These are phyloP conservation scores for Podospora fimiseda DNA, from an alignment of 495 filamentous ascomycete species.

Conservation along the genomic window DNA sequence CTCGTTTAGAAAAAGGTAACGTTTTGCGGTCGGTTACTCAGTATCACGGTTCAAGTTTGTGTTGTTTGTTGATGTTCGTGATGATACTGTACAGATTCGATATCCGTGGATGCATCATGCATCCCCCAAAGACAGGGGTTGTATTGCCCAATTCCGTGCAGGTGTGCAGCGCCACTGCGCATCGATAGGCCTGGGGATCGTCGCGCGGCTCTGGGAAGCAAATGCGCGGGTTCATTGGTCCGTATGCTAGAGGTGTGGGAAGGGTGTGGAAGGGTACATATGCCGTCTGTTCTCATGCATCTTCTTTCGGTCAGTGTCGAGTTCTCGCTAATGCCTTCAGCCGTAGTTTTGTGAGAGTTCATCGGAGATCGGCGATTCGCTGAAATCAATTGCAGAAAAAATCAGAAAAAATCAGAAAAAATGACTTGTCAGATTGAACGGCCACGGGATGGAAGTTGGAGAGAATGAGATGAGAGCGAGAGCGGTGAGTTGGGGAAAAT, in stretches of 20 bases:
- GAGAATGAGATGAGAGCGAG: background rate
- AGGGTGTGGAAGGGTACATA: too few relatives aligned
- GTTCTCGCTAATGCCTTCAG: background rate
- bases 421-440: background rate
- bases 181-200: background rate
- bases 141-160: too few relatives aligned
- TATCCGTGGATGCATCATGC: background rate
- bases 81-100: too few relatives aligned
- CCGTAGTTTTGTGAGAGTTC: background rate
- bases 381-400: background rate
- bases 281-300: background rate
- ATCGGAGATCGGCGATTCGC: background rate
- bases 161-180: background rate
- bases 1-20: too few relatives aligned
- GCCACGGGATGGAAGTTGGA: background rate
- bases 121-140: background rate
- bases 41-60: too few relatives aligned
- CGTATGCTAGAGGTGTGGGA: too few relatives aligned
- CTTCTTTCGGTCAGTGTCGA: too few relatives aligned
- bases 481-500: background rate
- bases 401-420: background rate
- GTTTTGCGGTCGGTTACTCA: too few relatives aligned
- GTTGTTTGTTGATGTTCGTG: too few relatives aligned
- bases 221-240: background rate
- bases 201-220: background rate